These are phyloP conservation scores for Globisporangium camurandrum DNA, from an alignment of 352 stramenopile genomes.

Conservation along the genomic window DNA sequence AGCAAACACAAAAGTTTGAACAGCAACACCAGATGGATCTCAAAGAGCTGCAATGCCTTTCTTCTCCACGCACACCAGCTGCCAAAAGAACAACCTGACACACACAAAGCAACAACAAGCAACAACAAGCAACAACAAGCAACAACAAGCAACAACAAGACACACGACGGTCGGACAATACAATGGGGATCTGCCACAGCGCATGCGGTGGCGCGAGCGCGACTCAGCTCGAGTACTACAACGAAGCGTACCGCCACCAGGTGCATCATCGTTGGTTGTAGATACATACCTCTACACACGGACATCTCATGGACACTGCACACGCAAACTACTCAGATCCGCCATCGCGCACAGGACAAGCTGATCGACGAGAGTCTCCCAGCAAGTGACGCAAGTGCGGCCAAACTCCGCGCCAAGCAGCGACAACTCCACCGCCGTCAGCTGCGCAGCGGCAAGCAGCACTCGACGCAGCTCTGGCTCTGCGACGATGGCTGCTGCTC, in stretches of 20 bases:
- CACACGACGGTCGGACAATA: no score
- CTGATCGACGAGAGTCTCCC: conserved; percentile 8
- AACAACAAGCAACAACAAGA: conserved; percentile 1
- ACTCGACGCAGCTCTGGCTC: conserved; percentile 40
- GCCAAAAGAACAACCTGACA: no score
- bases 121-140: background rate
- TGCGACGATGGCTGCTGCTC: conserved; percentile 60
- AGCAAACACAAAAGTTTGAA: conserved; percentile 5
- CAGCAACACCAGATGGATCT: conserved; percentile 1
- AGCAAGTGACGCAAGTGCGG: background rate
- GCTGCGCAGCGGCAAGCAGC: background rate
- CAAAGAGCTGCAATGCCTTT: background rate
- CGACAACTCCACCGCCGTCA: background rate
- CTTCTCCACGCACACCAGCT: background rate
- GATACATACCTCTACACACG: no score
- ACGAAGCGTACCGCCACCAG: conserved; percentile 37
- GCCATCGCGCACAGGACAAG: conserved; percentile 12
- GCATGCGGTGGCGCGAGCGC: conserved; percentile 36
- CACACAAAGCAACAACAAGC: background rate
- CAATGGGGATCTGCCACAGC: conserved; percentile 55
- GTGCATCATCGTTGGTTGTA: conserved; percentile 6
- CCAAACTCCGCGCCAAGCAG: conserved; percentile 6
- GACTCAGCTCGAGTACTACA: conserved; percentile 60
- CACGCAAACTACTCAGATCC: conserved; percentile 5
- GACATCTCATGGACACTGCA: background rate